Evolutionary conservation across 345 rosid genomes (phyloP).

Genomic region (Conringia planisiliqua): DNA sequence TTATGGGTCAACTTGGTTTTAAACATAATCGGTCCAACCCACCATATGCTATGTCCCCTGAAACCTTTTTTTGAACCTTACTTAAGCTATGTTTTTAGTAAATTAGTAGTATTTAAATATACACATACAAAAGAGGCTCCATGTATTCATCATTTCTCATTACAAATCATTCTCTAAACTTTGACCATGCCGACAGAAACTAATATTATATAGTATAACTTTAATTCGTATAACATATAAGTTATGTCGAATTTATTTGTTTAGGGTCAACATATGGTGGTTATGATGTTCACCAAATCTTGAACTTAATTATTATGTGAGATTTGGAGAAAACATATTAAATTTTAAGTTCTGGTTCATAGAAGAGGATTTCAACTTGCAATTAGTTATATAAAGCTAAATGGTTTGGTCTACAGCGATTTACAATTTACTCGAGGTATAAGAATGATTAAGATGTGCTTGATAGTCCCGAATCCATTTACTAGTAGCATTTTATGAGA

Average conservation of each 20-base stretch:
- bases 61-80: background rate
- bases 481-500: background rate
- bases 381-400: background rate
- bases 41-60: conserved; percentile 22
- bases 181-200: conserved; percentile 12
- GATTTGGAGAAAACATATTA: background rate
- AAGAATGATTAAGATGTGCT: background rate
- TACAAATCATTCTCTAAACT: conserved; percentile 12
- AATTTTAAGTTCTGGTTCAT: background rate
- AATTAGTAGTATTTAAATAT: background rate
- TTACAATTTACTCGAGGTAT: background rate
- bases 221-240: background rate
- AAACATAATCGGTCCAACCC: conserved; percentile 24
- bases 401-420: background rate
- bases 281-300: conserved; percentile 20
- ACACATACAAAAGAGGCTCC: background rate
- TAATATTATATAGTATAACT: background rate
- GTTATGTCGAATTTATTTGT: background rate
- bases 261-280: conserved; percentile 17
- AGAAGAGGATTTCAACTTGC: background rate
- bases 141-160: conserved; percentile 15
- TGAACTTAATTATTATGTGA: background rate
- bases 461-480: background rate
- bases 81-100: background rate
- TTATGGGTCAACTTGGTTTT: background rate